Evolutionary conservation across 345 rosid species (phyloP), one percentile per base, ranked within the genome.

Genomic region (Corymbia maculata): DNA sequence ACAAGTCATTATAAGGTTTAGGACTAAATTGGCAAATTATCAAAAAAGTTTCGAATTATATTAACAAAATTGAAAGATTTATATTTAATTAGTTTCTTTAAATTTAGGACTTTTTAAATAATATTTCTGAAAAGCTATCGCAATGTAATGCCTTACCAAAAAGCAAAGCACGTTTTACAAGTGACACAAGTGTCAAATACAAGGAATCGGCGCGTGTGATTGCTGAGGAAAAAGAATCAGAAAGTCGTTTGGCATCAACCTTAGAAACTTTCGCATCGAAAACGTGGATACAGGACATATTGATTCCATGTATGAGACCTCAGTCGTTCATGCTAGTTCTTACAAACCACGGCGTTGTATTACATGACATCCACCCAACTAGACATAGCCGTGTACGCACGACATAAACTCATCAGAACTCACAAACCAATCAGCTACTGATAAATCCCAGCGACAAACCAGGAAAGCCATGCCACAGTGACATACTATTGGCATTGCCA

Each of bases 131-230:
- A 55, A 61, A 61, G 9, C 79, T n/a, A 30, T 8, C 4, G 13
- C 1, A 4, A 0, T 4, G 45, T 32, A 68, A 68, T 8, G 24
- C 80, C 22, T 0, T 55, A 8, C 28, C 42, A 9, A 36, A 42
- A 32, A 42, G 19, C 14, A 42, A 75, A 36, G 82, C 49, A 10
- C 13, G 82, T 75, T 75, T 36, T 36, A 19, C 28, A 10, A 75
- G 82, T 42, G 47, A 75, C 49, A 19, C 28, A 44, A 36, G 19
- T 5, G 0, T 75, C 49, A 75, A 42, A 19, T 17, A 19, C 26
- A 26, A 75, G 1, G 80, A 70, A 16, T 70, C 26, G 24, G 42
- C 26, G 4, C 14, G 49, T 8, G 14, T 36, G 82, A 75, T 75
- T 42, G 14, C 26, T 42, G 82, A 36, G 26, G 79, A 75, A 36